Base-by-base conservation (phyloP, 1,284 basidiomycete species). In the Pseudozyma hubeiensis region DNA sequence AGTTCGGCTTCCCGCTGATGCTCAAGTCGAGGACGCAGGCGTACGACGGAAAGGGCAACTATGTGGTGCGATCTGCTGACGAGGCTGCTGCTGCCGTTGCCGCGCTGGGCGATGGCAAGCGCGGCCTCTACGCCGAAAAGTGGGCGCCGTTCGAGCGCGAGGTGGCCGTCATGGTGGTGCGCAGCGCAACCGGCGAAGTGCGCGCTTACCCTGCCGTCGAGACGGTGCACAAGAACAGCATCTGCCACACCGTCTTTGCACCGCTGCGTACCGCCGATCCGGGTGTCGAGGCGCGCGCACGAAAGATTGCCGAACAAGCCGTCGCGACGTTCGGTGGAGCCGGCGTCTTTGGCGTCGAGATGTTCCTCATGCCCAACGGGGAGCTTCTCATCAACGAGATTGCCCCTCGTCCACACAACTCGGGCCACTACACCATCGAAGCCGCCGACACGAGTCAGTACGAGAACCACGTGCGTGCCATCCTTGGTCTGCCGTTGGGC, bases 371-470 rank as follows among this genome's bases (percentile, higher is more conserved):
- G 88, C 86, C 88, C 31, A 89, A 94, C 81, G 94, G 96, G 92
- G 78, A 79, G 89, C 86, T 99, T 4, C 90, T 91, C 64, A 89
- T 99, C 76, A 99, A 99, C 85, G 97, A 99, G 86, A 97, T 99
- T 70, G 97, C 97, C 0, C 97, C 97, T n/a, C 89, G 97, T 24
- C 96, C 97, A 0, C 97, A 99, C 86, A 99, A 99, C 86, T 97
- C 94, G 9, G 96, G 96, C 0, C 97, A 99, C 85, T 97, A 98
- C 86, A 98, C 96, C n/a, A 98, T 99, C 82, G 96, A 98, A 86
- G 95, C 96, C 0, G 97, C 93, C 85, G 88, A 93, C 77, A 93
- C 94, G 3, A 97, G 94, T 13, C 97, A 99, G 86, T 99, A 94
- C 86, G 94, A 96, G 85, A 97, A 98, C 81, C 97, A 99, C 85